A percentile compares a stretch with the other conserved stretches of the same genome.
These are phyloP conservation scores for Boeremia exigua DNA, from an alignment of 2,329 filamentous ascomycete species.

Conservation along the genomic window DNA sequence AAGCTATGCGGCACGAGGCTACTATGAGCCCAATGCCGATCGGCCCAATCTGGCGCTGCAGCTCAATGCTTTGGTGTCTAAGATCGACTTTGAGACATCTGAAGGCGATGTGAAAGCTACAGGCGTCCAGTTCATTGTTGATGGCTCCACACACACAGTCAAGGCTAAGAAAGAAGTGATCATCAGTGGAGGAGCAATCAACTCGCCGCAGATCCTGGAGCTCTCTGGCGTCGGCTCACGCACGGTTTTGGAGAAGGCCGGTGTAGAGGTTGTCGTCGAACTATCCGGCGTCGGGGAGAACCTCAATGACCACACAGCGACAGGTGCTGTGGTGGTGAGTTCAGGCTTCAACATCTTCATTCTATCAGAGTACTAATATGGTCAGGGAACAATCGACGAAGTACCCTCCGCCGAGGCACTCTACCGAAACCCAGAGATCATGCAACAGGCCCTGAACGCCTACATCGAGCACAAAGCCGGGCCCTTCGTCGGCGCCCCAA, in stretches of 20 bases:
- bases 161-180: constrained; percentile 42
- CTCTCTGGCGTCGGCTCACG: constrained; percentile 40
- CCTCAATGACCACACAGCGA: constrained; percentile 44
- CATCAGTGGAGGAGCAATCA: constrained; percentile 34
- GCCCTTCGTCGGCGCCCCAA: constrained; percentile 33
- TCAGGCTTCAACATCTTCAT: not conserved
- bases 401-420: constrained; percentile 36
- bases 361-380: not conserved
- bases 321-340: constrained; percentile 11
- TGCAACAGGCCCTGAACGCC: constrained; percentile 36
- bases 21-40: constrained; percentile 43
- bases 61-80: constrained; percentile 54
- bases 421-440: constrained; percentile 26
- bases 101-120: constrained; percentile 50
- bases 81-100: constrained; percentile 55
- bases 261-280: constrained; percentile 37
- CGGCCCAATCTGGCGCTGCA: constrained; percentile 57
- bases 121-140: constrained; percentile 46
- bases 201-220: constrained; percentile 42
- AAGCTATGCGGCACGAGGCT: constrained; percentile 48
- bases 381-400: constrained; percentile 35
- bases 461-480: constrained; percentile 37
- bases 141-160: constrained; percentile 39
- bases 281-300: constrained; percentile 44
- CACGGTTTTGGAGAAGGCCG: constrained; percentile 32